These are phyloP conservation scores for Solanum piurae DNA, from an alignment of 257 asterid species.

Conservation along the genomic window DNA sequence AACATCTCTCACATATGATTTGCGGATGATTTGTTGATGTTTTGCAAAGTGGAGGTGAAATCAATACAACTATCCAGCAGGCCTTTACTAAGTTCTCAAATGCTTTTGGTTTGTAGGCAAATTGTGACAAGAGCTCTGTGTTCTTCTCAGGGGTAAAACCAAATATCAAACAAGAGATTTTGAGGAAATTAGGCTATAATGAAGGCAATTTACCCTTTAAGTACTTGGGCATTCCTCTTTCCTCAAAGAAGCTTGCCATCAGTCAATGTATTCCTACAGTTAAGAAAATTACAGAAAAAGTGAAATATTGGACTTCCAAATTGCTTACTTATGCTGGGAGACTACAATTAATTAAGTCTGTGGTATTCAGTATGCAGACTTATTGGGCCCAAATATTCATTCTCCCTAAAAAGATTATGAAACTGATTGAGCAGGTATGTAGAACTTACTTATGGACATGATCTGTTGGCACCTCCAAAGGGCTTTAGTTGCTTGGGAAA, in stretches of 20 bases:
- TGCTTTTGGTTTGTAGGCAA: too few relatives aligned
- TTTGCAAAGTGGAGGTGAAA: too few relatives aligned
- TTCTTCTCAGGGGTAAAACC: too few relatives aligned
- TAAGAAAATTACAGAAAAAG: too few relatives aligned
- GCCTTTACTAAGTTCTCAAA: background rate
- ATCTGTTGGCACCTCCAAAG: background rate
- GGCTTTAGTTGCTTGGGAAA: too few relatives aligned
- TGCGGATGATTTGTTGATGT: too few relatives aligned
- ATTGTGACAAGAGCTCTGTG: background rate
- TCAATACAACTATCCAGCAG: too few relatives aligned
- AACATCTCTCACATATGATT: too few relatives aligned
- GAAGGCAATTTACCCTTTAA: background rate
- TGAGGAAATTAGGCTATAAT: background rate
- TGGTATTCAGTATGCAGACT: background rate
- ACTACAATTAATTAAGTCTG: too few relatives aligned
- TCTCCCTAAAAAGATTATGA: background rate
- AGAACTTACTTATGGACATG: background rate
- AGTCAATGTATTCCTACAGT: background rate
- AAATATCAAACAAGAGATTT: background rate
- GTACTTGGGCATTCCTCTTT: background rate
- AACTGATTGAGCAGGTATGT: background rate
- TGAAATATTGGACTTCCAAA: background rate
- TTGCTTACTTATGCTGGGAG: background rate
- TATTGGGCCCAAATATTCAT: background rate
- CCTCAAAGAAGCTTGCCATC: background rate